A percentile compares a stretch with the other conserved stretches of the same genome.
phyloP scores from a whole-genome alignment of 805 yeast genomes.

The Candida sonorensis region DNA sequence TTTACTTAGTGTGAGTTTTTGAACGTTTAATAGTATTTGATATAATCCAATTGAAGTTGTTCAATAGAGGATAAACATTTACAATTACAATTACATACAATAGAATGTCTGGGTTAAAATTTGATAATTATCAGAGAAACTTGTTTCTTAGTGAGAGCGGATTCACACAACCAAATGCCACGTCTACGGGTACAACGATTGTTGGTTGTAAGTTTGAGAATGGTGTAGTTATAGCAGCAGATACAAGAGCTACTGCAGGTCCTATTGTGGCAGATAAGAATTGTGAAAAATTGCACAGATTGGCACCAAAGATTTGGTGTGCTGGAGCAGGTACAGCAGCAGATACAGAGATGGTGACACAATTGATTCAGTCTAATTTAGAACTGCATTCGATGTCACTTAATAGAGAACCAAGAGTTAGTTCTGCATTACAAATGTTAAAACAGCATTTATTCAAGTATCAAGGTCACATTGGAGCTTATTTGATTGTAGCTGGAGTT shows the following conservation, averaged over 20 bases:
- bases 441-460: slow-evolving; percentile 95
- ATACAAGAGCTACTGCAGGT: slow-evolving; percentile 97
- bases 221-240: slow-evolving; percentile 98
- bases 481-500: slow-evolving; percentile 94
- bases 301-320: slow-evolving; percentile 94
- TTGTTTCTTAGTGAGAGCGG: slow-evolving; percentile 62
- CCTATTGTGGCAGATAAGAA: slow-evolving; percentile 96
- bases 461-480: slow-evolving; percentile 97
- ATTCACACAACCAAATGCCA: slow-evolving; percentile 73
- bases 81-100: slow-evolving; percentile 19
- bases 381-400: slow-evolving; percentile 85
- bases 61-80: background rate
- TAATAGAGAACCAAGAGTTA: slow-evolving; percentile 85
- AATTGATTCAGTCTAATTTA: slow-evolving; percentile 80
- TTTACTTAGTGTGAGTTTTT: too few relatives aligned
- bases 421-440: slow-evolving; percentile 84
- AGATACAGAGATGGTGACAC: slow-evolving; percentile 97
- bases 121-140: slow-evolving; percentile 92
- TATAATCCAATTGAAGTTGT: too few relatives aligned
- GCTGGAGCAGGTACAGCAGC: slow-evolving; percentile 99
- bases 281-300: slow-evolving; percentile 88
- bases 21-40: too few relatives aligned
- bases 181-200: slow-evolving; percentile 99
- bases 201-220: slow-evolving; percentile 91
- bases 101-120: slow-evolving; percentile 91